phyloP scores from a whole-genome alignment of 148 eudicot species.

The Simmondsia chinensis region DNA sequence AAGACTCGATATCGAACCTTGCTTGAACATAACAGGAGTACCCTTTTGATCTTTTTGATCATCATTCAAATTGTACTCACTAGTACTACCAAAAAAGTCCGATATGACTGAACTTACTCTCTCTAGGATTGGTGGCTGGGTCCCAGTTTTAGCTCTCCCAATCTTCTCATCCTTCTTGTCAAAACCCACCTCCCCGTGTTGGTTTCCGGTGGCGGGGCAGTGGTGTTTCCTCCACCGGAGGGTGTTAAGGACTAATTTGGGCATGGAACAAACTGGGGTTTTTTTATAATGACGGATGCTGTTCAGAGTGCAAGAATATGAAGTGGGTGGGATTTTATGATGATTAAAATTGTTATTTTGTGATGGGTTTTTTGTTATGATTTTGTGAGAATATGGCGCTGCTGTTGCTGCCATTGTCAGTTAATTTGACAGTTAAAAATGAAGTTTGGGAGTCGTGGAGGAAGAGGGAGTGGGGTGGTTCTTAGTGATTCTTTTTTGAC shows the following conservation, averaged over 20 bases:
- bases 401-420: too few species aligned
- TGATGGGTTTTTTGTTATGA: slow-evolving; percentile 4
- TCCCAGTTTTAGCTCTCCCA: neutral
- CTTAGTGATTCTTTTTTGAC: too few species aligned
- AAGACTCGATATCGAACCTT: too few species aligned
- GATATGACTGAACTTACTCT: slow-evolving; percentile 12
- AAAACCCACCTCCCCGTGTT: neutral
- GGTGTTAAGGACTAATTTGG: slow-evolving; percentile 22
- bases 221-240: slow-evolving; percentile 18
- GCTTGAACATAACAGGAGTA: neutral
- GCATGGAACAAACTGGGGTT: slow-evolving; percentile 18
- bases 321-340: neutral
- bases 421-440: too few species aligned
- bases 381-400: too few species aligned
- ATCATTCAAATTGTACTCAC: slow-evolving; percentile 2
- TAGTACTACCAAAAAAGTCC: slow-evolving; percentile 2
- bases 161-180: neutral
- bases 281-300: slow-evolving; percentile 7
- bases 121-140: neutral
- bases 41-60: neutral
- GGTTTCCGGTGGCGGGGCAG: neutral
- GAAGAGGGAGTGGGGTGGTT: too few species aligned
- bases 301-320: slow-evolving; percentile 12
- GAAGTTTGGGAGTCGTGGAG: too few species aligned
- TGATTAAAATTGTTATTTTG: slow-evolving; percentile 3